Percentiles rank a stretch among this genome's conserved stretches.
phyloP scores from a whole-genome alignment of 192 early-diverging fungal genomes.

The Gonapodya prolifera region DNA sequence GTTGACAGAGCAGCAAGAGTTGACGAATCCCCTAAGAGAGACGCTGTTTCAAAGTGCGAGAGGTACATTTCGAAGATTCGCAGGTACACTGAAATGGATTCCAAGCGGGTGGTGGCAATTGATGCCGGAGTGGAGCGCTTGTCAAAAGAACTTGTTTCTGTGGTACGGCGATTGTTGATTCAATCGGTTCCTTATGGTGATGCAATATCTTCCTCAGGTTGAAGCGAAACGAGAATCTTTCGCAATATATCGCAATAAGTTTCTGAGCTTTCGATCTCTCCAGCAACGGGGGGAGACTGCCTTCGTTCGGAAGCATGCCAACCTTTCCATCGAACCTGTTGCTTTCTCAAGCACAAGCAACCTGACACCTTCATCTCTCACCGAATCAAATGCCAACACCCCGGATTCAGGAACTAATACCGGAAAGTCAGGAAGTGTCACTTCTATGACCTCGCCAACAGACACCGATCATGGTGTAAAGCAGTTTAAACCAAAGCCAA shows the following conservation, averaged over 20 bases:
- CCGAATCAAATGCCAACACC: background rate
- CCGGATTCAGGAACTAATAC: background rate
- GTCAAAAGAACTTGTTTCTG: background rate
- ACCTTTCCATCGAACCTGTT: background rate
- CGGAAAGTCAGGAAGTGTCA: background rate
- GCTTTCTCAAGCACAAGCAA: background rate
- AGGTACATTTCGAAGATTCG: background rate
- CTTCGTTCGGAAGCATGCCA: background rate
- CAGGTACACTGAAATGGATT: background rate
- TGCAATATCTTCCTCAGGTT: background rate
- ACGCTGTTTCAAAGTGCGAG: background rate
- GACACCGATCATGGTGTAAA: background rate
- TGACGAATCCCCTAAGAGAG: background rate
- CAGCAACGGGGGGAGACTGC: background rate
- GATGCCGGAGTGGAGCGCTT: background rate
- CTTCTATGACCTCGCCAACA: background rate
- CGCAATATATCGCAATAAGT: background rate
- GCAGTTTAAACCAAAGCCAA: slow-evolving; percentile 28
- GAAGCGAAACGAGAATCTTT: background rate
- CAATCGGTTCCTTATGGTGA: background rate
- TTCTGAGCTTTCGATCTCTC: background rate
- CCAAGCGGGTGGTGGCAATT: background rate
- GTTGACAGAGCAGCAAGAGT: background rate
- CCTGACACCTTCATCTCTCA: background rate
- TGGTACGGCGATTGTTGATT: background rate